Conservation (phyloP, 192 early-diverging fungal species). For the Irineochytrium annulatum region DNA sequence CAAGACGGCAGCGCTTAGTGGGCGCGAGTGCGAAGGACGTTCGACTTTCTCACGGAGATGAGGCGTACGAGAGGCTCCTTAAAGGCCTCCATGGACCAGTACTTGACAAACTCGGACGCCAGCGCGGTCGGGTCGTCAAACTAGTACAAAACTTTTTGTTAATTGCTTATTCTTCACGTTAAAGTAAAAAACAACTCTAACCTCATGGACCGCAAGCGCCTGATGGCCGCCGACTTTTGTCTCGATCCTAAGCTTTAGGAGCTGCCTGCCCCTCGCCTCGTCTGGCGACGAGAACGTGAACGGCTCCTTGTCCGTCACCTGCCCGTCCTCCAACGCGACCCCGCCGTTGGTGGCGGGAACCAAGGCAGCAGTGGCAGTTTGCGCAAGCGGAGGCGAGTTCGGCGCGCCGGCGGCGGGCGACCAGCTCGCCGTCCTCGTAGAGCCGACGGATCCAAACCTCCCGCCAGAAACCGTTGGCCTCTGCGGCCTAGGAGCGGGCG, state of each 20-base stretch:
- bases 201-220: conserved; percentile 48
- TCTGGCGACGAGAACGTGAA: background rate
- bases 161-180: background rate
- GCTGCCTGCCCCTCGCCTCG: conserved; percentile 35
- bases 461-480: background rate
- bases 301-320: background rate
- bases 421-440: background rate
- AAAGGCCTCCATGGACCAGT: conserved; percentile 48
- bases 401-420: background rate
- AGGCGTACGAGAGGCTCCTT: conserved; percentile 40
- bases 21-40: conserved; percentile 14
- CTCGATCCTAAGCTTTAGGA: conserved; percentile 52
- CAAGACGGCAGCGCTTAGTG: no score
- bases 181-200: conserved; percentile 12
- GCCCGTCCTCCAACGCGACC: background rate
- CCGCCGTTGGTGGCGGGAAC: background rate
- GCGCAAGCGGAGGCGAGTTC: background rate
- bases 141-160: conserved; percentile 10
- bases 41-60: conserved; percentile 41
- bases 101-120: conserved; percentile 46
- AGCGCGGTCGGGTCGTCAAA: conserved; percentile 48
- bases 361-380: background rate
- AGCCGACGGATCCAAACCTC: background rate
- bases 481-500: background rate
- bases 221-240: conserved; percentile 47